phyloP scores from a whole-genome alignment of 208 protist genomes.

The Leishmania turanica region DNA sequence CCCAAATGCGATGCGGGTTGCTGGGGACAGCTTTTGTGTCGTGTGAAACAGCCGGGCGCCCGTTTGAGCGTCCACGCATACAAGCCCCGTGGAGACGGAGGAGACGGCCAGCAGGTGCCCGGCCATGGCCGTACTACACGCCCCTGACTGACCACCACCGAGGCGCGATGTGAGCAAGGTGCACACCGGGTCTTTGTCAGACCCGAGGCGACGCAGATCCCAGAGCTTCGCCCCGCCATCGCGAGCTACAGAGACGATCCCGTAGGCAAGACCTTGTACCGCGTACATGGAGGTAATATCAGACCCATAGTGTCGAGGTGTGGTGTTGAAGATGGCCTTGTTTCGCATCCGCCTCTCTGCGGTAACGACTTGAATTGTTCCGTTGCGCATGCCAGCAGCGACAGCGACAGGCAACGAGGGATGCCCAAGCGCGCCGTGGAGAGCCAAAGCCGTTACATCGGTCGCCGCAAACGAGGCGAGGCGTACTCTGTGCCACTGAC shows the following conservation, averaged over 20 bases:
- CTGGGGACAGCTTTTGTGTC: conserved; percentile 18
- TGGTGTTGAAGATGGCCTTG: conserved; percentile 27
- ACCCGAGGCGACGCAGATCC: conserved; percentile 57
- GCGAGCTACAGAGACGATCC: conserved; percentile 59
- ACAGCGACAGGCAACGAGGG: conserved; percentile 4
- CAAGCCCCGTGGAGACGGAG: conserved; percentile 23
- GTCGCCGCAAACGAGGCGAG: conserved; percentile 26
- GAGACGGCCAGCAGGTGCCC: conserved; percentile 16
- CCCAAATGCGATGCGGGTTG: conserved; percentile 17
- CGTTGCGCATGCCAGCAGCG: conserved; percentile 54
- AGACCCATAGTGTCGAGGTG: conserved; percentile 33
- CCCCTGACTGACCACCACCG: conserved; percentile 24
- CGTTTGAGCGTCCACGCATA: conserved; percentile 33
- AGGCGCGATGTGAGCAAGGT: conserved; percentile 22
- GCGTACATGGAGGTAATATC: conserved; percentile 39
- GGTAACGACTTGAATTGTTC: conserved; percentile 43
- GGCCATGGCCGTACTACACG: conserved; percentile 14
- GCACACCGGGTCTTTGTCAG: conserved; percentile 35
- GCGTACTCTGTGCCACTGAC: conserved; percentile 13
- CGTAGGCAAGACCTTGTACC: conserved; percentile 33
- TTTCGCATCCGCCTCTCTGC: conserved; percentile 8
- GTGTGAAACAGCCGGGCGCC: conserved; percentile 27
- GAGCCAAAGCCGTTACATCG: conserved; percentile 23
- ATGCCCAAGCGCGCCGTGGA: neutral
- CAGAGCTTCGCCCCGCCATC: conserved; percentile 63